Conservation (phyloP, 352 stramenopile genomes). For the Phytophthora nicotianae region DNA sequence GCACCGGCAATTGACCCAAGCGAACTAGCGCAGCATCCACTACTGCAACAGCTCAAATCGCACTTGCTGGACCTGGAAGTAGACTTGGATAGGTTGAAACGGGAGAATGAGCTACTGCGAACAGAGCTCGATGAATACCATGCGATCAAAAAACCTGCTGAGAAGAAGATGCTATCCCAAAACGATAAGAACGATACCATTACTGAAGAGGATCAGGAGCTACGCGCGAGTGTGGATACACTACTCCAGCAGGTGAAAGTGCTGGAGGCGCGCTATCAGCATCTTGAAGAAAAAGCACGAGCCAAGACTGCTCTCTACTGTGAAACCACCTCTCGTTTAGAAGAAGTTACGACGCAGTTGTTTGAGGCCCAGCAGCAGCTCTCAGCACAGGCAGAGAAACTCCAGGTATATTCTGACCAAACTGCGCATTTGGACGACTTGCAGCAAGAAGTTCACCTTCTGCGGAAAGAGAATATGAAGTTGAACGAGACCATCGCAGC, state of each 20-base stretch:
- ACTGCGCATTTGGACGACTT: slow-evolving; percentile 38
- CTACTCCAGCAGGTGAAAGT: slow-evolving; percentile 53
- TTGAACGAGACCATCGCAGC: slow-evolving; percentile 53
- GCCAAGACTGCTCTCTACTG: slow-evolving; percentile 47
- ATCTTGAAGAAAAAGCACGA: slow-evolving; percentile 46
- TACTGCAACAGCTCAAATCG: slow-evolving; percentile 47
- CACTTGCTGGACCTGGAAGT: slow-evolving; percentile 51
- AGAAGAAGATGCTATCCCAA: neutral
- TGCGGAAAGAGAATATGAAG: slow-evolving; percentile 60
- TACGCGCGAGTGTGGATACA: slow-evolving; percentile 38
- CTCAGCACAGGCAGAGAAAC: slow-evolving; percentile 38
- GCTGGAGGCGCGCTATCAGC: slow-evolving; percentile 57
- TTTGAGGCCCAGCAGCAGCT: slow-evolving; percentile 53
- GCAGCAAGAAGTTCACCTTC: slow-evolving; percentile 50
- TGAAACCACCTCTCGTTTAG: slow-evolving; percentile 37
- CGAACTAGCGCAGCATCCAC: slow-evolving; percentile 13
- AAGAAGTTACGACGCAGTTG: slow-evolving; percentile 48
- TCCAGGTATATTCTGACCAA: slow-evolving; percentile 45
- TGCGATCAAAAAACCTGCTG: neutral
- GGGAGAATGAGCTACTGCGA: slow-evolving; percentile 65
- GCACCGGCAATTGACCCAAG: neutral
- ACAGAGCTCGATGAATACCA: slow-evolving; percentile 29
- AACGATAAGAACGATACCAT: slow-evolving; percentile 1
- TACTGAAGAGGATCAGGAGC: slow-evolving; percentile 18
- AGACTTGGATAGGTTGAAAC: slow-evolving; percentile 46